Evolutionary conservation across 2,329 filamentous ascomycete genomes (phyloP), one percentile per base, ranked within the genome.

Genomic region (Helicocarpus griseus): DNA sequence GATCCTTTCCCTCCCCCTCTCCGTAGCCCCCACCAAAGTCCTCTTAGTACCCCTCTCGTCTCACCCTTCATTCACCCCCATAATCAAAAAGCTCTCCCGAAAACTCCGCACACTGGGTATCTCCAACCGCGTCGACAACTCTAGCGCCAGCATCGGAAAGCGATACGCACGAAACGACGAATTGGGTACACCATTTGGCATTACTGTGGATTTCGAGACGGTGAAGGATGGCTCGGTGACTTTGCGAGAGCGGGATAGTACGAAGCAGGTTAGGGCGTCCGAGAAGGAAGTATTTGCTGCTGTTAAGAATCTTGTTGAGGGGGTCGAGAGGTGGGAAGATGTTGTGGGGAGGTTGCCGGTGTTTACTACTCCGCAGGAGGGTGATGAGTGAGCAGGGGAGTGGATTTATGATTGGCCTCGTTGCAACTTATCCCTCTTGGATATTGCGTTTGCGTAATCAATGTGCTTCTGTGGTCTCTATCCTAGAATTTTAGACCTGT

Each of bases 121-220:
- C 51, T 89, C 89, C 40, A 94, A 82, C 75, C 85, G 87, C 55
- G 81, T 96, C 35, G 93, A 97, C 65, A 87, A 93, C 69, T 94
- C 88, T 13, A 88, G 86, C 26, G 89, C 90, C 55, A 89, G 84
- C 56, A 97, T 97, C 61, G 91, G 91, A 67, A 95, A 95, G 78
- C 86, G 91, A 50, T 97, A 95, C 71, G 83, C 86, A 66, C 84
- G 93, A 63, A 96, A 96, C 68, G 91, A 97, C 69, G 91, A 97
- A 74, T 80, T 96, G 53, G 93, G 91, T 63, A 97, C 93, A 41
- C 89, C 91, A 5, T 84, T 96, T 58, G 91, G 89, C 65, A 84
- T 97, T 69, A 97, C 91, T 0, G 81, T 97, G 54, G 91, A 97
- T 70, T 97, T 96, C 79, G 87, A 97, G 76, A 94, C 88, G 46